Percentiles rank a stretch among this genome's conserved stretches.
Evolutionary conservation across 768 basidiomycete species (phyloP).

Genomic region (Cystoderma amianthinum): DNA sequence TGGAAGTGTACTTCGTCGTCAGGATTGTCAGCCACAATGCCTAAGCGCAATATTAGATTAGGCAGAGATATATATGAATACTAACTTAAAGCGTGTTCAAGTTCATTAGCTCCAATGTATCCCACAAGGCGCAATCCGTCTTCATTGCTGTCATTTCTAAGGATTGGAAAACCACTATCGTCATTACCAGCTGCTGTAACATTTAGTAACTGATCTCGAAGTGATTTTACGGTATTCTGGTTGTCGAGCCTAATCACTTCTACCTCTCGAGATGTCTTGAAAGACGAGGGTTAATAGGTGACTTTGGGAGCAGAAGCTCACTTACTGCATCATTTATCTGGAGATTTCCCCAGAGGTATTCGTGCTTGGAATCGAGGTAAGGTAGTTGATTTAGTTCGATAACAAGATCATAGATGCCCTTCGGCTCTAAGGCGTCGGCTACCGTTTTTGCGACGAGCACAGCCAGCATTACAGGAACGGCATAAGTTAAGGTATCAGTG

Average conservation of each 20-base stretch:
- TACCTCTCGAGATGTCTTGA: slow-evolving; percentile 61
- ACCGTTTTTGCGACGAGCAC: slow-evolving; percentile 89
- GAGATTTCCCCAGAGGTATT: slow-evolving; percentile 79
- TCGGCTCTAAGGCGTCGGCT: slow-evolving; percentile 83
- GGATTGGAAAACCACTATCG: slow-evolving; percentile 83
- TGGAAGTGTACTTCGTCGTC: slow-evolving; percentile 66
- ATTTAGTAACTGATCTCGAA: slow-evolving; percentile 62
- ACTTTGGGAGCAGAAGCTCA: too few relatives aligned
- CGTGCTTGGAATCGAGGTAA: slow-evolving; percentile 86
- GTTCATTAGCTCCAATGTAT: slow-evolving; percentile 87
- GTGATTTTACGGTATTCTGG: slow-evolving; percentile 68
- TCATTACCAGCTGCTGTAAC: slow-evolving; percentile 56
- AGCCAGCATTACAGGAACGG: slow-evolving; percentile 82
- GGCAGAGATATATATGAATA: slow-evolving; percentile 4
- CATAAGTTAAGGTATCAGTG: slow-evolving; percentile 89
- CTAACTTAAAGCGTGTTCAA: slow-evolving; percentile 88
- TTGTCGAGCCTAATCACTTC: slow-evolving; percentile 68
- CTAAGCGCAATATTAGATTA: slow-evolving; percentile 24
- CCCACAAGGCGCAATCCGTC: slow-evolving; percentile 68
- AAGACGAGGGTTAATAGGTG: too few relatives aligned
- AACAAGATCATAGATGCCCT: slow-evolving; percentile 95
- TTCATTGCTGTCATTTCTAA: slow-evolving; percentile 42
- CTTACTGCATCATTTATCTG: slow-evolving; percentile 77
- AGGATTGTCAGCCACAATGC: slow-evolving; percentile 67
- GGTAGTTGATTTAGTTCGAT: slow-evolving; percentile 91